phyloP scores from a whole-genome alignment of 345 rosid species.

The Arabidopsis thaliana region TAIR10.1 NC_003074.8:3404501-3405000 shows the following conservation, averaged over 20 bases:
- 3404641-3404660: not conserved
- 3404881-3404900: not conserved
- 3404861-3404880: too few relatives aligned
- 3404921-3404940: not conserved
- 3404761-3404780: conserved; percentile 31
- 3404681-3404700: conserved; percentile 31
- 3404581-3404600: not conserved
- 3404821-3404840: not conserved
- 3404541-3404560: not conserved
- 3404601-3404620: not conserved
- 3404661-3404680: conserved; percentile 33
- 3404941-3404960: not conserved
- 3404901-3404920: not conserved
- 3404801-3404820: not conserved
- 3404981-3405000: not conserved
- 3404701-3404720: conserved; percentile 33
- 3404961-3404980: not conserved
- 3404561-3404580: not conserved
- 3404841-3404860: not conserved
- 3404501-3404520: not conserved
- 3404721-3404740: conserved; percentile 42
- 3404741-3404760: conserved; percentile 41
- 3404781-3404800: conserved; percentile 4
- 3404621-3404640: not conserved
- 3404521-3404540: not conserved